Base-by-base conservation (phyloP, 768 basidiomycete species). In the Symmetrospora coprosmae region DNA sequence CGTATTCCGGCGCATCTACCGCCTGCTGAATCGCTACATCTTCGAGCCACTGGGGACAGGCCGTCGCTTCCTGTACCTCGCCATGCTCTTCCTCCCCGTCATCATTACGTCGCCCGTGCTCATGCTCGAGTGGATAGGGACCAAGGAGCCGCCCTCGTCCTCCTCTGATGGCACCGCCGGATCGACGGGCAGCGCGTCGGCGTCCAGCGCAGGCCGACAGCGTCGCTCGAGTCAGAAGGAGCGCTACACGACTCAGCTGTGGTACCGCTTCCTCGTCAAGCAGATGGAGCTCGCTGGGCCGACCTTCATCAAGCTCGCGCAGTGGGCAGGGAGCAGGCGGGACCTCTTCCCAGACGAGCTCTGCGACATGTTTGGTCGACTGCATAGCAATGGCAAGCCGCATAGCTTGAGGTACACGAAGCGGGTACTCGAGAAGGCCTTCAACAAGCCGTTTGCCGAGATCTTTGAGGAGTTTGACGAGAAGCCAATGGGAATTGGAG, bases 271-370 rank as follows among this genome's bases (percentile, higher is more conserved):
- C 50, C 75, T 99, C 16, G 87, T 89, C 6, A 75, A 73, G 41
- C 84, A 83, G 71, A 97, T 99, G 94, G 83, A 91, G 73, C 76
- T 82, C 4, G 92, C 92, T 8, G 94, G 94, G 1, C 94, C 94
- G 16, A 92, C 91, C 0, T 97, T 97, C 72, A 87, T 87, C 72
- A 99, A 99, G 89, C 79, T 99, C 56, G 86, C 89, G 4, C 94
- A 99, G 79, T 99, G 94, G 94, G 94, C 94, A 6, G 94, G 85
- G 14, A 90, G 91, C 16, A 81, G 94, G 34, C 85, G 84, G 38
- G 94, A 99, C 72, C 76, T 99, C 2, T 97, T 99, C 74, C 88
- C 94, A 2, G 76, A 82, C 21, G 72, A 80, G 13, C 80, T 99
- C 19, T 99, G 94, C 72, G 80, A 86, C 55, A 79, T 80, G 60